Base-by-base conservation (phyloP, 495 filamentous ascomycete species). In the Glarea lozoyensis region DNA sequence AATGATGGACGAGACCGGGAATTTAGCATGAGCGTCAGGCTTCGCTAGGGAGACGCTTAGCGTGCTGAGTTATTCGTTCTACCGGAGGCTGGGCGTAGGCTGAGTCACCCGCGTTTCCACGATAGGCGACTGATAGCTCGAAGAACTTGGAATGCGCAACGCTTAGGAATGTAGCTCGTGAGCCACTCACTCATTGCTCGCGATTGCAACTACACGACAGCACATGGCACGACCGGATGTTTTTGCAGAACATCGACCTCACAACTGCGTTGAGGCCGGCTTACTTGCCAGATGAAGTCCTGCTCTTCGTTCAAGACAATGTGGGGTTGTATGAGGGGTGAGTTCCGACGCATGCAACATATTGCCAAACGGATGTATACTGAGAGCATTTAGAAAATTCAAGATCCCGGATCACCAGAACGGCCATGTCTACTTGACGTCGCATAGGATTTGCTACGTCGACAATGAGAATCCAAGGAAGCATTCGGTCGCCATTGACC, bases 321-420 rank as follows among this genome's bases (percentile, higher is more conserved):
- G 92, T 97, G 56, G 92, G 93, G 53, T 69, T 99, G 49, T 99
- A 99, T 66, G 86, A 96, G 71, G 92, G 93, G 89, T 96, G 68
- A 65, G 81, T 65, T 16, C 38, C 18, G 21, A 20, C 12, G 15
- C 18, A 43, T 21, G 38, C 13, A 2, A 33, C 12, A 4, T 15
- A 48, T 7, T 11, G 18, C 16, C 10, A 21, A 15, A 11, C 27
- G 12, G 7, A 47, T 22, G 23, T 33, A 40, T 7, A 31, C 27
- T 20, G 20, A 6, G 25, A 52, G 32, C 42, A 44, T 33, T 17
- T 48, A 95, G 89, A 46, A 97, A 95, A 67, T 89, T 78, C 70
- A 97, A 97, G 65, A 76, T 97, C 38, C 83, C 88, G n/a, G 78
- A 86, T 49, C 84, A 87, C 31, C 93, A 99, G 55, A 84, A 94